Evolutionary conservation across 2,329 filamentous ascomycete genomes (phyloP).

Genomic region (Monilinia aucupariae): DNA sequence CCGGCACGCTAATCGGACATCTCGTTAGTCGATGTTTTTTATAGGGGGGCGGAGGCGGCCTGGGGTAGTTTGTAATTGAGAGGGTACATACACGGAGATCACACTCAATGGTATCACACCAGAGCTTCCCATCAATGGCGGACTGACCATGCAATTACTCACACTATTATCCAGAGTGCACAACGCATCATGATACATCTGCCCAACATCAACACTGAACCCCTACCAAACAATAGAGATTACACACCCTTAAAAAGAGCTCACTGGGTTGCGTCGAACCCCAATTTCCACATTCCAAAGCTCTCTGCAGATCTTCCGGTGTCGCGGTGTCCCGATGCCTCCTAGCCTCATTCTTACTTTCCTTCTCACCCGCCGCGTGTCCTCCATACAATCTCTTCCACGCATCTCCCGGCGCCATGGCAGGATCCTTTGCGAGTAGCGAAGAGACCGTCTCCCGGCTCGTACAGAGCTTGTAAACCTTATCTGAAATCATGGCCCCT

Average conservation of each 20-base stretch:
- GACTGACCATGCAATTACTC: slow-evolving; percentile 47
- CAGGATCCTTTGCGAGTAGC: slow-evolving; percentile 49
- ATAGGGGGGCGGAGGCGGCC: neutral
- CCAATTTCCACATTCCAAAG: slow-evolving; percentile 61
- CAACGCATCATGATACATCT: slow-evolving; percentile 32
- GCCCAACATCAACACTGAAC: slow-evolving; percentile 14
- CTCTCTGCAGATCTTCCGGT: slow-evolving; percentile 46
- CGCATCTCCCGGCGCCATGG: slow-evolving; percentile 47
- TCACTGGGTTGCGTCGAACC: slow-evolving; percentile 57
- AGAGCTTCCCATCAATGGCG: slow-evolving; percentile 52
- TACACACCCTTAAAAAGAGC: slow-evolving; percentile 56
- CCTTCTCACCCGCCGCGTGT: slow-evolving; percentile 23
- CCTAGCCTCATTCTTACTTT: slow-evolving; percentile 23
- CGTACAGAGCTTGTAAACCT: slow-evolving; percentile 49
- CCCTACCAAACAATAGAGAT: neutral
- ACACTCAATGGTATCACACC: slow-evolving; percentile 65
- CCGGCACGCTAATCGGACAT: slow-evolving; percentile 47
- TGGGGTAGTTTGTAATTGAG: neutral
- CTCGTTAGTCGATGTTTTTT: slow-evolving; percentile 14
- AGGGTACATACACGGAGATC: slow-evolving; percentile 48
- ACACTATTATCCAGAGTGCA: slow-evolving; percentile 31
- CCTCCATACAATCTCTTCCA: slow-evolving; percentile 51
- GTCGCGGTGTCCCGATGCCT: slow-evolving; percentile 23
- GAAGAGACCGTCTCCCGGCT: slow-evolving; percentile 52
- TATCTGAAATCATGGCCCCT: slow-evolving; percentile 40